A percentile compares a stretch with the other conserved stretches of the same genome.
Evolutionary conservation across 805 yeast genomes (phyloP).

Genomic region (Candida nemodendra): DNA sequence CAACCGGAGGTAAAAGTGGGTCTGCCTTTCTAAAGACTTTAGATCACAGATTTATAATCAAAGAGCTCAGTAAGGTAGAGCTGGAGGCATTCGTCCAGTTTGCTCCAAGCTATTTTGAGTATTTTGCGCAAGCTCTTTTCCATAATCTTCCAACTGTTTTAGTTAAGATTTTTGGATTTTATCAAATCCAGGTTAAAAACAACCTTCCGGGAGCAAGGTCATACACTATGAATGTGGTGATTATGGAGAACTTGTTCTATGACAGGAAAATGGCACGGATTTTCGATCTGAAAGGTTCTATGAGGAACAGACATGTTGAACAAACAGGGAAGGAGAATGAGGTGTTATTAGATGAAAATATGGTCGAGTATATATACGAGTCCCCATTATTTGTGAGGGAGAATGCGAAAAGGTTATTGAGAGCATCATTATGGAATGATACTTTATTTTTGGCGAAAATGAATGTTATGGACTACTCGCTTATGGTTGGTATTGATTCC

Average conservation of each 20-base stretch:
- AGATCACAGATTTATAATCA: slow-evolving; percentile 85
- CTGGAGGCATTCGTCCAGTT: slow-evolving; percentile 90
- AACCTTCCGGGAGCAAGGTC: slow-evolving; percentile 66
- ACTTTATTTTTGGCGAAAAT: slow-evolving; percentile 90
- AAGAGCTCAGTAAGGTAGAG: slow-evolving; percentile 84
- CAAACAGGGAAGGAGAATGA: slow-evolving; percentile 96
- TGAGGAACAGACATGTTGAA: slow-evolving; percentile 95
- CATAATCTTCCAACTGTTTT: slow-evolving; percentile 93
- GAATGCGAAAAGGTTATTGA: slow-evolving; percentile 77
- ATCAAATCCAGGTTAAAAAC: slow-evolving; percentile 86
- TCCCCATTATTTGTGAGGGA: slow-evolving; percentile 93
- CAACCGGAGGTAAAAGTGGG: slow-evolving; percentile 95
- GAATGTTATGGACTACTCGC: slow-evolving; percentile 98
- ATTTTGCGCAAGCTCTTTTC: slow-evolving; percentile 91
- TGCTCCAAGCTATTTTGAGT: slow-evolving; percentile 95
- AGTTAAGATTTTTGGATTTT: slow-evolving; percentile 93
- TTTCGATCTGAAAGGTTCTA: slow-evolving; percentile 95
- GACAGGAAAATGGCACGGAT: slow-evolving; percentile 78
- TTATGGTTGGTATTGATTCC: slow-evolving; percentile 87
- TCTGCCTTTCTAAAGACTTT: slow-evolving; percentile 89
- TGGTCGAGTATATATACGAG: slow-evolving; percentile 97
- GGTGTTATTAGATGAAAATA: slow-evolving; percentile 91
- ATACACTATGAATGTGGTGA: slow-evolving; percentile 83
- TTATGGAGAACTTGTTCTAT: slow-evolving; percentile 94
- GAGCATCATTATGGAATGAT: slow-evolving; percentile 94